These are phyloP conservation scores for Anthracocystis panici-leucophaei DNA, from an alignment of 1,284 basidiomycete genomes.

Conservation along the genomic window DNA sequence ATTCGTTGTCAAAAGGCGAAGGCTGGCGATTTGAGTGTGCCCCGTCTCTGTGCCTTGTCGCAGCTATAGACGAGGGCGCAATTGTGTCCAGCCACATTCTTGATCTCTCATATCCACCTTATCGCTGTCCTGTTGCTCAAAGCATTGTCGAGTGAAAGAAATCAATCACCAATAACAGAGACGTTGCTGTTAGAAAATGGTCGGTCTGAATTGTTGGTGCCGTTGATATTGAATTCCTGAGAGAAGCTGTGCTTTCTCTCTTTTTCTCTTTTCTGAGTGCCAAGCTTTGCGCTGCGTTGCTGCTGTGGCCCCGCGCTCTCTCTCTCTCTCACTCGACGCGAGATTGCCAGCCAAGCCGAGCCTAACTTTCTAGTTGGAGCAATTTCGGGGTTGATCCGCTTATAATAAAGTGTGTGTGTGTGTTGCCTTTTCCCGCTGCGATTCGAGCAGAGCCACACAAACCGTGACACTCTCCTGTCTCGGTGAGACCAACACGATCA, in stretches of 20 bases:
- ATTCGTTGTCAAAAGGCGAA: slow-evolving; percentile 23
- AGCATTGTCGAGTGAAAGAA: neutral
- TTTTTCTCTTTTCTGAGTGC: neutral
- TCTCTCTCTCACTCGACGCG: slow-evolving; percentile 12
- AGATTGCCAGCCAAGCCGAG: slow-evolving; percentile 10
- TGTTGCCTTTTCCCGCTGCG: slow-evolving; percentile 7
- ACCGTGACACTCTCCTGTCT: neutral
- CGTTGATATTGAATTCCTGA: too few species aligned
- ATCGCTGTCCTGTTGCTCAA: too few species aligned
- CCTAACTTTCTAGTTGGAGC: neutral
- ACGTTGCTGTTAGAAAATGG: neutral
- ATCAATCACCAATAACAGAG: neutral
- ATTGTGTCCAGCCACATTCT: slow-evolving; percentile 54
- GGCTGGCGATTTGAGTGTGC: slow-evolving; percentile 58
- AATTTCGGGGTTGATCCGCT: slow-evolving; percentile 27
- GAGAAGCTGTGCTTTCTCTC: slow-evolving; percentile 10
- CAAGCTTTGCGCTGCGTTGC: too few species aligned
- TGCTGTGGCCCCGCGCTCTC: too few species aligned
- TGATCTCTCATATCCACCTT: neutral
- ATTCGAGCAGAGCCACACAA: neutral
- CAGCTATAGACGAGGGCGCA: slow-evolving; percentile 48
- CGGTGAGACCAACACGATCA: neutral
- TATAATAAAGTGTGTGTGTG: too few species aligned
- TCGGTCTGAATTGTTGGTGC: neutral
- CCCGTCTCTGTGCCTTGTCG: slow-evolving; percentile 34